Conservation (phyloP, 2,329 filamentous ascomycete genomes). For the Cladosporium phlei region DNA sequence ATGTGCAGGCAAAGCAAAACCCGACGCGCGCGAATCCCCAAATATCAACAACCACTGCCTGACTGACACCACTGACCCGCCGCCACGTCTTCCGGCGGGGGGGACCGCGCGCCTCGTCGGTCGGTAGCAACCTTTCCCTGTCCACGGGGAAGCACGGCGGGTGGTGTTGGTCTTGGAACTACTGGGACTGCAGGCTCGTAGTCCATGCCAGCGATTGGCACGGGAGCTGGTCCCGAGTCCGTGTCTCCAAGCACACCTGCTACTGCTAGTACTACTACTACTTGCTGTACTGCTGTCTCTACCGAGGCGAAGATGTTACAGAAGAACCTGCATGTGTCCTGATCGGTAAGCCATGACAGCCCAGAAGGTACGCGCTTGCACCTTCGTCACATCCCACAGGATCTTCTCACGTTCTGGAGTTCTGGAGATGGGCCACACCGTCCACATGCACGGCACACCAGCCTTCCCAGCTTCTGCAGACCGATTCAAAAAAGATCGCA, state of each 20-base stretch:
- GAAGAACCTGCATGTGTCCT: background rate
- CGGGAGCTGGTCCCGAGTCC: background rate
- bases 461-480: conserved; percentile 1
- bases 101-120: conserved; percentile 5
- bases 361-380: conserved; percentile 4
- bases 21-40: background rate
- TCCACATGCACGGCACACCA: background rate
- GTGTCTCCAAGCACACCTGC: too few relatives aligned
- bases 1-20: background rate
- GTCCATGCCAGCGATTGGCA: conserved; percentile 4
- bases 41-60: background rate
- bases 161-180: conserved; percentile 1
- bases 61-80: conserved; percentile 7
- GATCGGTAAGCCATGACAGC: background rate
- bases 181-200: background rate
- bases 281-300: too few relatives aligned
- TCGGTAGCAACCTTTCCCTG: background rate
- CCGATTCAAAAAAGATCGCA: conserved; percentile 2
- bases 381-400: conserved; percentile 3
- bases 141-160: conserved; percentile 6
- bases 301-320: too few relatives aligned
- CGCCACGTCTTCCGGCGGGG: background rate
- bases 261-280: too few relatives aligned
- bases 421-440: too few relatives aligned
- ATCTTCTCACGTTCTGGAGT: too few relatives aligned